Evolutionary conservation across 2,329 filamentous ascomycete genomes (phyloP).

Genomic region (Fusarium vanettenii): DNA sequence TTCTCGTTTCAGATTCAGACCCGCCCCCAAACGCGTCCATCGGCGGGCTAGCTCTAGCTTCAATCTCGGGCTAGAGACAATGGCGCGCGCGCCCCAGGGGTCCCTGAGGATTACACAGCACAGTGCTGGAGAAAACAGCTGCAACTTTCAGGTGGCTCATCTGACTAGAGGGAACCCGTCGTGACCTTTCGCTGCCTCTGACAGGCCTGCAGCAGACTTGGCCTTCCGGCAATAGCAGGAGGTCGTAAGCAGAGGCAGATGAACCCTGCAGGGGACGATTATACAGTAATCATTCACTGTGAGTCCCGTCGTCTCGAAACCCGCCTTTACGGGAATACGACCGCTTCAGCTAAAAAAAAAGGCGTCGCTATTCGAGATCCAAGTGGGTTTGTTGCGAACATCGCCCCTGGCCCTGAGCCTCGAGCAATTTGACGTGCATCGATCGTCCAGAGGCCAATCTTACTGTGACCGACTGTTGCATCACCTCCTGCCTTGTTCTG

Average conservation of each 20-base stretch:
- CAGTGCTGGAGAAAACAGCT: constrained; percentile 20
- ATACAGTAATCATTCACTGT: not conserved
- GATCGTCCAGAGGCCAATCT: constrained; percentile 31
- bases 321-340: constrained; percentile 8
- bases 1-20: constrained; percentile 40
- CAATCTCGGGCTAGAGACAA: constrained; percentile 18
- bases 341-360: constrained; percentile 38
- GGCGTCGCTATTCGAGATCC: constrained; percentile 10
- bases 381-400: constrained; percentile 23
- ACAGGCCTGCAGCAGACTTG: constrained; percentile 7
- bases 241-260: constrained; percentile 19
- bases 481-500: not conserved
- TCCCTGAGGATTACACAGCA: constrained; percentile 7
- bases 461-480: constrained; percentile 1
- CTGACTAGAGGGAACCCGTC: constrained; percentile 28
- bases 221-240: constrained; percentile 31
- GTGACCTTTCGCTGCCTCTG: constrained; percentile 17
- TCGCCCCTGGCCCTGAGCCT: constrained; percentile 13
- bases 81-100: not conserved
- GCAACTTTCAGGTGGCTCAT: constrained; percentile 41
- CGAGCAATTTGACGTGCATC: constrained; percentile 42
- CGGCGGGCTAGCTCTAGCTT: constrained; percentile 7
- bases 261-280: constrained; percentile 30
- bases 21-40: constrained; percentile 26
- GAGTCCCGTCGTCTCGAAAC: constrained; percentile 6